phyloP scores from a whole-genome alignment of 2,329 filamentous ascomycete species.

The Aureobasidium sp. region DNA sequence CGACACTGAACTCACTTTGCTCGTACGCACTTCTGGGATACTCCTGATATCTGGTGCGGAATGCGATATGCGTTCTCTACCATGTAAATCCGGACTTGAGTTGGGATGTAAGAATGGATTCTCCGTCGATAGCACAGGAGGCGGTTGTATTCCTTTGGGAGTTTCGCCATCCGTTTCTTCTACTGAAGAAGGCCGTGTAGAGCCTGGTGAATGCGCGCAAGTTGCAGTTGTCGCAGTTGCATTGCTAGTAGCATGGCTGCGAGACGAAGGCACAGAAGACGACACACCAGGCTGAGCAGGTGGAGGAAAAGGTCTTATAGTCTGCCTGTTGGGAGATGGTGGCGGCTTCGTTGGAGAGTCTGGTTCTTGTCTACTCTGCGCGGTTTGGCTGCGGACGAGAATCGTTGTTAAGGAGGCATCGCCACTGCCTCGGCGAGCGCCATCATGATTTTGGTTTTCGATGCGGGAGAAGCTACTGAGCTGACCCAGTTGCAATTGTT shows the following conservation, averaged over 20 bases:
- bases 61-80: conserved; percentile 1
- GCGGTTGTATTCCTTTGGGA: conserved; percentile 18
- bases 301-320: background rate
- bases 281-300: conserved; percentile 9
- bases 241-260: conserved; percentile 28
- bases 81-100: conserved; percentile 5
- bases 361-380: conserved; percentile 3
- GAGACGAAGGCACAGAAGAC: conserved; percentile 25
- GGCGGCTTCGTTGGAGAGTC: conserved; percentile 5
- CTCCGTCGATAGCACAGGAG: conserved; percentile 11
- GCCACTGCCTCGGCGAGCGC: conserved; percentile 28
- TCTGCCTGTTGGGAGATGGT: conserved; percentile 1
- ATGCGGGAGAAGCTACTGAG: conserved; percentile 23
- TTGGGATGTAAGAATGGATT: conserved; percentile 14
- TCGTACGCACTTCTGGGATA: conserved; percentile 1
- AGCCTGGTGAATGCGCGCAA: conserved; percentile 23
- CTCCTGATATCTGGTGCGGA: conserved; percentile 12
- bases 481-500: conserved; percentile 20
- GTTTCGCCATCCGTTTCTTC: conserved; percentile 24
- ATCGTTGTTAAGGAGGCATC: conserved; percentile 24
- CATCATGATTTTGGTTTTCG: conserved; percentile 28
- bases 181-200: conserved; percentile 29
- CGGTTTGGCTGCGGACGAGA: conserved; percentile 18
- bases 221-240: conserved; percentile 24
- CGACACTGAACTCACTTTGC: conserved; percentile 2